Evolutionary conservation across 1,139 yeast species (phyloP), one percentile per base, ranked within the genome.

Genomic region (Blastobotrys petasosporus): DNA sequence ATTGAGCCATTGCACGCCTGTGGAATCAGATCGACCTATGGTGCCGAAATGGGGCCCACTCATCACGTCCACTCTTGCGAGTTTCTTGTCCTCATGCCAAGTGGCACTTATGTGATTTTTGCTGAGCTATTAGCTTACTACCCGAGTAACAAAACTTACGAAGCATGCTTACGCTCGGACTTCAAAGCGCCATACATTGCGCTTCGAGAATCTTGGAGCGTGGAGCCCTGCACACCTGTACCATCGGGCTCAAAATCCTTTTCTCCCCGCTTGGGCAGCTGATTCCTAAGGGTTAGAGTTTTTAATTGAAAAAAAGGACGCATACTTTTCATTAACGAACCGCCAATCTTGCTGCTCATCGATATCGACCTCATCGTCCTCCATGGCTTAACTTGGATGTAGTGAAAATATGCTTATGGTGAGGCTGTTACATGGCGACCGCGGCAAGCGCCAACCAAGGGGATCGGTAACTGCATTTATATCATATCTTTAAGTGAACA

Each of bases 201-300:
- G 20, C 75, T 65, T 44, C 85, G 70, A 8, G 94, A 80, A 32
- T 71, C 73, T 8, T 68, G 66, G 4, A 90, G 68, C 15, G 73
- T 68, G 4, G 65, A 57, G 2, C 59, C 61, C 63, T 90, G 97
- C 20, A 75, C 68, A 2, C 64, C 60, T 0, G 94, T 82, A 0
- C 90, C 87, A 62, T 83, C 92, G 0, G 95, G 96, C 51, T 80
- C 95, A 55, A 81, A 84, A 54, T 86, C 96, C 62, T 90, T 90
- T 50, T 80, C 92, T 2, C 96, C 96, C 51, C 92, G 68, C 52
- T 75, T 77, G 1, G 83, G 84, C n/a, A 77, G 53, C 29, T 44
- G 10, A 13, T 39, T 41, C 4, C 44, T 36, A 16, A 33, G n/a
- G n/a, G 13, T 33, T 9, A 17, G 23, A 7, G 3, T 12, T n/a